Percentiles rank a stretch among this genome's conserved stretches.
These are phyloP conservation scores for Colletotrichum nymphaeae DNA, from an alignment of 2,329 filamentous ascomycete species.

Conservation along the genomic window DNA sequence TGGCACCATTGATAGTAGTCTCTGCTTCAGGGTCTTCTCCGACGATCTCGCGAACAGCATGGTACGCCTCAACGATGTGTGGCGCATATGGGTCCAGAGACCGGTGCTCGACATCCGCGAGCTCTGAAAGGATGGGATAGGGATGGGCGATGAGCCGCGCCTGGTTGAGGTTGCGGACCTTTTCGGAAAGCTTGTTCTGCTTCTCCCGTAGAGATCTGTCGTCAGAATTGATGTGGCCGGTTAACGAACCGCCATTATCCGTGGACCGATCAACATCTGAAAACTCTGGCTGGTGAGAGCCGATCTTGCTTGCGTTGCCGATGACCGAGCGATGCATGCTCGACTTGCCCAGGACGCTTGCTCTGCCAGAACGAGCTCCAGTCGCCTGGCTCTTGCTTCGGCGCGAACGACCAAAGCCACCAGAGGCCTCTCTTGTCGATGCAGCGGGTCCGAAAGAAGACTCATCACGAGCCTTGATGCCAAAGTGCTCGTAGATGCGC, in stretches of 20 bases:
- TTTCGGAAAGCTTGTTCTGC: constrained; percentile 82
- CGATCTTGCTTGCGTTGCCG: constrained; percentile 78
- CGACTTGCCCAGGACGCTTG: constrained; percentile 65
- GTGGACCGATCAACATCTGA: constrained; percentile 74
- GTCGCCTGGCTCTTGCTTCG: constrained; percentile 60
- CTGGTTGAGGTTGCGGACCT: constrained; percentile 82
- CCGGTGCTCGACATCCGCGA: constrained; percentile 78
- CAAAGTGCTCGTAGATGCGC: constrained; percentile 96
- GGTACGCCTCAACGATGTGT: constrained; percentile 85
- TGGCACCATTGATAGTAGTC: constrained; percentile 69
- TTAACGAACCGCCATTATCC: constrained; percentile 56
- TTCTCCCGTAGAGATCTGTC: constrained; percentile 85
- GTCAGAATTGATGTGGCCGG: constrained; percentile 68
- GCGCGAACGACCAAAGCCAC: constrained; percentile 70
- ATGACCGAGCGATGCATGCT: constrained; percentile 87
- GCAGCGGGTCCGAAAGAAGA: constrained; percentile 46
- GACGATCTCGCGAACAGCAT: constrained; percentile 82
- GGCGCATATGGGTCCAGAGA: constrained; percentile 77
- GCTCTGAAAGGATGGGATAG: constrained; percentile 81
- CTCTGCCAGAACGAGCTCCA: constrained; percentile 69
- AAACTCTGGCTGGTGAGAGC: constrained; percentile 69
- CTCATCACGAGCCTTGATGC: constrained; percentile 75
- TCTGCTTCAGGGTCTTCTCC: constrained; percentile 75
- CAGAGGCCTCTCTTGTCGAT: constrained; percentile 59
- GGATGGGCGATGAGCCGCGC: constrained; percentile 73